Base-by-base conservation (phyloP, 202 grass and related monocot genomes). In the Tripidium arundinaceum region DNA sequence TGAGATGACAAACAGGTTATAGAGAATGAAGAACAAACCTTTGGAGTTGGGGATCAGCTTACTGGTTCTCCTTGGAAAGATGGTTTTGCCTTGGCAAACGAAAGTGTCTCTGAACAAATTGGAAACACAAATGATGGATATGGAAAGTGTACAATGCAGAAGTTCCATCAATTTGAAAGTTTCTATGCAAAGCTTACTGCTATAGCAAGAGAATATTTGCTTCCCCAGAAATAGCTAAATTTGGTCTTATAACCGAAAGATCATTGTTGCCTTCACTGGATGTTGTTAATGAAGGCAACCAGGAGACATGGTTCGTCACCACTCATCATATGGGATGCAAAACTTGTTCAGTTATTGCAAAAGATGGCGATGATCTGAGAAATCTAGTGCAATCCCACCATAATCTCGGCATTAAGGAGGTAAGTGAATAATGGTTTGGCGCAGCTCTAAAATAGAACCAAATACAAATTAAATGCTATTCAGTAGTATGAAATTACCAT, bases 171-270 rank as follows among this genome's bases (percentile, higher is more conserved):
- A 49, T 98, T 98, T 63, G 79, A 86, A 87, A 77, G 73, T 70
- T 91, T 98, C 84, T 94, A 88, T 63, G 62, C 45, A 62, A 90
- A 91, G 60, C 89, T 98, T 83, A 86, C 76, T 89, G 74, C 86
- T 79, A 62, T 91, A 81, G 86, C 90, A 84, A 98, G 89, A 79
- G 95, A 98, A 68, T 71, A 87, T 78, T 91, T 98, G 91, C 81
- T 93, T 64, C 88, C 92, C 86, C 86, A 81, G 92, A 94, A 72
- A 94, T 80, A 74, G 84, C 90, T 65, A 91, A 86, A 84, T 98
- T 90, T 90, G 82, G 92, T 22, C 40, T 94, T 59, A 81, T 98
- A 82, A 91, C 90, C 29, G 85, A 94, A 70, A 86, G 73, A 77
- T 80, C 76, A 62, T 75, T 87, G 82, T 68, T 93, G 80, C 68